Percentiles rank a stretch among this genome's conserved stretches.
Conservation (phyloP, 1,284 basidiomycete genomes). For the Ceratobasidium sp. region DNA sequence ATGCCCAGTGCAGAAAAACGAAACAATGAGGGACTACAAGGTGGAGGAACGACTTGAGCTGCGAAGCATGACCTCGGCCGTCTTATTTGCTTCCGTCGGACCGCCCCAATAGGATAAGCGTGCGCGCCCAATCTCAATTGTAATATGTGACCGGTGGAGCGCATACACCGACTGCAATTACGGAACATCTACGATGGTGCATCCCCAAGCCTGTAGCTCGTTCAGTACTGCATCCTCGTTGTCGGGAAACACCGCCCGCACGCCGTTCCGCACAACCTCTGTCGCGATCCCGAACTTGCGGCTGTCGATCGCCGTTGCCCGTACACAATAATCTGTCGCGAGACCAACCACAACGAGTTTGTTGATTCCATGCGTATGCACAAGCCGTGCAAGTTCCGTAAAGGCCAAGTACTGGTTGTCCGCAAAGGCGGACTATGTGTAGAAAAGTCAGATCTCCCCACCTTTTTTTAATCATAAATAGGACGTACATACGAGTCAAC, state of each 20-base stretch:
- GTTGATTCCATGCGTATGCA: conserved; percentile 59
- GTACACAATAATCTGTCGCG: conserved; percentile 74
- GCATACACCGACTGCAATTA: not conserved
- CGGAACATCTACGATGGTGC: conserved; percentile 26
- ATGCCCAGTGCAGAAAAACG: conserved; percentile 45
- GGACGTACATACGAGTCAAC: conserved; percentile 67
- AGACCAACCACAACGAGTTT: conserved; percentile 69
- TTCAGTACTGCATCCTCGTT: conserved; percentile 46
- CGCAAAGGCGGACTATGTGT: conserved; percentile 55
- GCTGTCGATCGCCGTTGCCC: conserved; percentile 62
- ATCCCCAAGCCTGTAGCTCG: conserved; percentile 49
- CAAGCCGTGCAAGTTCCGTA: conserved; percentile 57
- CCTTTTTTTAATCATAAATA: not conserved
- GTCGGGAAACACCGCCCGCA: conserved; percentile 48
- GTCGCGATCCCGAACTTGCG: conserved; percentile 61
- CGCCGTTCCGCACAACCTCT: conserved; percentile 49
- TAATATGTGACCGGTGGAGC: conserved; percentile 22
- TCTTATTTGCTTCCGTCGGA: conserved; percentile 46
- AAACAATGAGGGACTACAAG: conserved; percentile 47
- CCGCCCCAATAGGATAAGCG: conserved; percentile 42
- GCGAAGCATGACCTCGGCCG: conserved; percentile 29
- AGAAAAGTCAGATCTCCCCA: conserved; percentile 24
- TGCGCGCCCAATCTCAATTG: conserved; percentile 32
- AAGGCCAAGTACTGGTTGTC: conserved; percentile 57
- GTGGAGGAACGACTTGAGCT: conserved; percentile 41